Evolutionary conservation across 768 basidiomycete species (phyloP).

Genomic region (Russula sp.): DNA sequence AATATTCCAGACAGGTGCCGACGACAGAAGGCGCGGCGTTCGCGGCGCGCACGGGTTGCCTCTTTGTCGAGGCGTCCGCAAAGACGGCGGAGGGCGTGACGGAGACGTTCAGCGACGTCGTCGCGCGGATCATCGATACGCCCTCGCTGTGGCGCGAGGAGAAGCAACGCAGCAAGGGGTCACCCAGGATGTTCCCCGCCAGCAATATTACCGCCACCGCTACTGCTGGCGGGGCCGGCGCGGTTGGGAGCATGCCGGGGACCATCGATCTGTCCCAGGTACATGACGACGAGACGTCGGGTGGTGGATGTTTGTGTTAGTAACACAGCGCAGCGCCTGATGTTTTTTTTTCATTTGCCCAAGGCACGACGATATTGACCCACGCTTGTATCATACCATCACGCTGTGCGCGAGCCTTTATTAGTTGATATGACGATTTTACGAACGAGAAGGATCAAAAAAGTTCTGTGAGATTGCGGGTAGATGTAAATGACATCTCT

Average conservation of each 20-base stretch:
- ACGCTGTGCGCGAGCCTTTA: neutral
- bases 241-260: slow-evolving; percentile 33
- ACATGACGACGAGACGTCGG: slow-evolving; percentile 22
- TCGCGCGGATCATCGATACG: slow-evolving; percentile 74
- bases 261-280: slow-evolving; percentile 32
- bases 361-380: neutral
- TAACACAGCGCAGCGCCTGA: neutral
- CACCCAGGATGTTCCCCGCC: slow-evolving; percentile 15
- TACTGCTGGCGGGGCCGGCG: slow-evolving; percentile 3
- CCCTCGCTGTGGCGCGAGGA: slow-evolving; percentile 65
- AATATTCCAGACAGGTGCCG: slow-evolving; percentile 83
- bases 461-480: too few relatives aligned
- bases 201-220: neutral
- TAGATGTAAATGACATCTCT: too few relatives aligned
- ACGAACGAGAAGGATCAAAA: too few relatives aligned
- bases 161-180: slow-evolving; percentile 18
- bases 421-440: neutral
- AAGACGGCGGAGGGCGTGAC: slow-evolving; percentile 83
- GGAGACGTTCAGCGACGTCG: slow-evolving; percentile 71
- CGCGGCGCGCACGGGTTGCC: slow-evolving; percentile 69
- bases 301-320: slow-evolving; percentile 32
- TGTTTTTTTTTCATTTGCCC: too few relatives aligned
- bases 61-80: slow-evolving; percentile 90
- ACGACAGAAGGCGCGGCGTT: slow-evolving; percentile 72
- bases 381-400: neutral